Evolutionary conservation across 305 asterid genomes (phyloP).

Genomic region (Petunia hybrid): DNA sequence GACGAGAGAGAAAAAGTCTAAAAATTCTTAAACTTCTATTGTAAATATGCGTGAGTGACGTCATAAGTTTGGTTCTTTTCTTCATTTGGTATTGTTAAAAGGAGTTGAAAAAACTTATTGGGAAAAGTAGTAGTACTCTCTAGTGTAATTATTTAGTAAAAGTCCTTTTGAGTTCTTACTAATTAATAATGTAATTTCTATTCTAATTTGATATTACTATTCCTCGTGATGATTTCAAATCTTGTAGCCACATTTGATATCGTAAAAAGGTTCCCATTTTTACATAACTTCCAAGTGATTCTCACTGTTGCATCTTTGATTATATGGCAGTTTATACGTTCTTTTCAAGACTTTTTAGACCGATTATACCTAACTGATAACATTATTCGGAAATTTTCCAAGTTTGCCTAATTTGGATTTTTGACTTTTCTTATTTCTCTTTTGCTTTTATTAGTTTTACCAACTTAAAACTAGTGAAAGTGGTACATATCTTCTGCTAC

Average conservation of each 20-base stretch:
- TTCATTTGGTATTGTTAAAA: too few species aligned
- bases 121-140: not conserved
- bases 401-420: constrained; percentile 20
- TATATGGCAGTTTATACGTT: not conserved
- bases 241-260: too few species aligned
- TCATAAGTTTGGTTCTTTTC: too few species aligned
- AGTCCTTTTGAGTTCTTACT: too few species aligned
- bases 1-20: not conserved
- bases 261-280: too few species aligned
- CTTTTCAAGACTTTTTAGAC: not conserved
- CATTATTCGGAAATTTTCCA: not conserved
- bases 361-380: not conserved
- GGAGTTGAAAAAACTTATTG: too few species aligned
- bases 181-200: too few species aligned
- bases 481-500: too few species aligned
- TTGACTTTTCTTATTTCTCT: not conserved
- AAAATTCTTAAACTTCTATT: too few species aligned
- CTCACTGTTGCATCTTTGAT: not conserved
- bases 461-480: not conserved
- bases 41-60: not conserved
- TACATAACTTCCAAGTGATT: not conserved
- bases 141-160: too few species aligned
- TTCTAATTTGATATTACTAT: too few species aligned
- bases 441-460: not conserved
- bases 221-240: too few species aligned